phyloP scores from a whole-genome alignment of 2,329 filamentous ascomycete genomes.

The Trichoderma endophyticum region DNA sequence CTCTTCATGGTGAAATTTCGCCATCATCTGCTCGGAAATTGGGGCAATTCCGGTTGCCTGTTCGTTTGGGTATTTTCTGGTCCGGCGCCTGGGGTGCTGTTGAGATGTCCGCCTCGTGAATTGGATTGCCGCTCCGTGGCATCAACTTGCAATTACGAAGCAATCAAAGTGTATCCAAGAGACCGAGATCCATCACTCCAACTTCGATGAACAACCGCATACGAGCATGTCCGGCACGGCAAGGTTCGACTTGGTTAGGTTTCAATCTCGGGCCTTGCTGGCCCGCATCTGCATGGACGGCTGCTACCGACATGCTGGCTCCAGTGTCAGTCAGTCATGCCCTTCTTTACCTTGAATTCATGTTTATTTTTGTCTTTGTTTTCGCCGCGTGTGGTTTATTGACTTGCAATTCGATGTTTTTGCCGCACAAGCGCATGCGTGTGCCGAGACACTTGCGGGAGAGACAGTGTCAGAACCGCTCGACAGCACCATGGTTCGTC shows the following conservation, averaged over 20 bases:
- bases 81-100: background rate
- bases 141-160: background rate
- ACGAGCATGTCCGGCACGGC: background rate
- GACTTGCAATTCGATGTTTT: background rate
- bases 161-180: background rate
- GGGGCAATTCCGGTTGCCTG: background rate
- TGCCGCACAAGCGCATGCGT: background rate
- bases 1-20: slow-evolving; percentile 3
- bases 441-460: background rate
- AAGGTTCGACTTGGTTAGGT: background rate
- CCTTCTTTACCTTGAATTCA: background rate
- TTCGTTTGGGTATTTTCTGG: background rate
- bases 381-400: background rate
- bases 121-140: background rate
- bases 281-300: slow-evolving; percentile 12
- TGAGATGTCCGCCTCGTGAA: background rate
- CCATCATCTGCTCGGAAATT: slow-evolving; percentile 2
- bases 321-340: background rate
- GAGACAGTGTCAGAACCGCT: background rate
- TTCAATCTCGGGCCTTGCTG: background rate
- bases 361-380: slow-evolving; percentile 10
- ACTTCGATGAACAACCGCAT: background rate
- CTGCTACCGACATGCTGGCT: slow-evolving; percentile 9
- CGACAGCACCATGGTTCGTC: background rate
- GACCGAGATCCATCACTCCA: background rate